A percentile compares a stretch with the other conserved stretches of the same genome.
These are phyloP conservation scores for Neofusicoccum sp. DNA, from an alignment of 2,329 filamentous ascomycete species.

Conservation along the genomic window DNA sequence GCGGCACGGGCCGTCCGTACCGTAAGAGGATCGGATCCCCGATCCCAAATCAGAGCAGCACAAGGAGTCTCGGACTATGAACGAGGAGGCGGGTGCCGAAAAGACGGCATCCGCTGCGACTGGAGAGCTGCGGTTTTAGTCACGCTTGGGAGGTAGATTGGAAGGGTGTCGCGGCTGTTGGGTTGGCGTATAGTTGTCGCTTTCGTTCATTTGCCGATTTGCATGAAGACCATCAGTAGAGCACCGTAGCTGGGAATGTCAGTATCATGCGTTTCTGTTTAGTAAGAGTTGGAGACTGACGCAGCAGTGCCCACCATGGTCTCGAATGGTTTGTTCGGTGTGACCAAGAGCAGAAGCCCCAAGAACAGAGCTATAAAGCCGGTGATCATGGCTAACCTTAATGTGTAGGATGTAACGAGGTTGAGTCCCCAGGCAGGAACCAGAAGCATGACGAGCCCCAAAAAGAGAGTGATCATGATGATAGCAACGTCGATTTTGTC, in stretches of 20 bases:
- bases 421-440: not conserved
- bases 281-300: not conserved
- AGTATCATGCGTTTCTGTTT: not conserved
- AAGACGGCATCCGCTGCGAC: no score
- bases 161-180: no score
- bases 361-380: not conserved
- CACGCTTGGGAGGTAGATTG: no score
- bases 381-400: not conserved
- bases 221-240: conserved; percentile 5
- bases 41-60: no score
- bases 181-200: no score
- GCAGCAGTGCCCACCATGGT: conserved; percentile 2
- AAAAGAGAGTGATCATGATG: not conserved
- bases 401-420: not conserved
- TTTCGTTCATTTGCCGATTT: not conserved
- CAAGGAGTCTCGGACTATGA: no score
- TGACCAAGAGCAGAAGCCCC: not conserved
- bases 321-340: not conserved
- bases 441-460: not conserved
- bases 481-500: not conserved
- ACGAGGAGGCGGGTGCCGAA: no score
- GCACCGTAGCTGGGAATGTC: not conserved
- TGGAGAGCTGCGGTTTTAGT: no score
- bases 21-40: no score
- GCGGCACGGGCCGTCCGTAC: no score